Base-by-base conservation (phyloP, 1,284 basidiomycete species). In the Sanghuangporus sanghuang region DNA sequence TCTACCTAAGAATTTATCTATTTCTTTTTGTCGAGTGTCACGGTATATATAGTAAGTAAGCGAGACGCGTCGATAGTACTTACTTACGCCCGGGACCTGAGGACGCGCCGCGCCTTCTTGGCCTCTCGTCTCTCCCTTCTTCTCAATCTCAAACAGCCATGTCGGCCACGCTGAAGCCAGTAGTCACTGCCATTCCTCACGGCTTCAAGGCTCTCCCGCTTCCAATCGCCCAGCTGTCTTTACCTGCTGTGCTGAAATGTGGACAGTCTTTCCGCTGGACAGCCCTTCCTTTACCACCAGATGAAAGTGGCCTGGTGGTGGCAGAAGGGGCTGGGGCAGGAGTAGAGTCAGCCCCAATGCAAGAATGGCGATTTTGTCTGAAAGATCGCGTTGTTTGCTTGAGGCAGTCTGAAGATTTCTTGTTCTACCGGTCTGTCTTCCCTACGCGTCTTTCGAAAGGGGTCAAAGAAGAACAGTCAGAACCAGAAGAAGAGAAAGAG, bases 211-310 rank as follows among this genome's bases (percentile, higher is more conserved):
- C 79, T 35, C 76, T 93, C 12, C 81, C 85, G 3, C 71, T 92
- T 2, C 76, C 86, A 16, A 70, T 84, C n/a, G 74, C 74, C 9
- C 90, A 92, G 71, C 77, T 93, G 32, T 89, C 85, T 38, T 78
- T 93, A 48, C 76, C 85, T 60, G 85, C 86, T 1, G 90, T 92
- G 8, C 77, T 93, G 8, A 87, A 85, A 72, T 92, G 88, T 65
- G 90, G 90, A 1, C 90, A 93, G 70, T 90, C 89, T 2, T 93
- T 93, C 72, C 85, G 91, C 38, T 93, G 91, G 91, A 78, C 78
- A 27, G 77, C 77, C n/a, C 75, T 82, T 63, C 78, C 81, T 49
- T 73, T 86, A 11, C 35, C 71, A 14, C 52, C 66, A 23, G 61
- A 63, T n/a, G 67, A 67, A 42, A 58, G 67, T 12, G 32, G 57